Evolutionary conservation across 2,329 filamentous ascomycete genomes (phyloP), one percentile per base, ranked within the genome.

Genomic region (Ophiostoma ulmi): DNA sequence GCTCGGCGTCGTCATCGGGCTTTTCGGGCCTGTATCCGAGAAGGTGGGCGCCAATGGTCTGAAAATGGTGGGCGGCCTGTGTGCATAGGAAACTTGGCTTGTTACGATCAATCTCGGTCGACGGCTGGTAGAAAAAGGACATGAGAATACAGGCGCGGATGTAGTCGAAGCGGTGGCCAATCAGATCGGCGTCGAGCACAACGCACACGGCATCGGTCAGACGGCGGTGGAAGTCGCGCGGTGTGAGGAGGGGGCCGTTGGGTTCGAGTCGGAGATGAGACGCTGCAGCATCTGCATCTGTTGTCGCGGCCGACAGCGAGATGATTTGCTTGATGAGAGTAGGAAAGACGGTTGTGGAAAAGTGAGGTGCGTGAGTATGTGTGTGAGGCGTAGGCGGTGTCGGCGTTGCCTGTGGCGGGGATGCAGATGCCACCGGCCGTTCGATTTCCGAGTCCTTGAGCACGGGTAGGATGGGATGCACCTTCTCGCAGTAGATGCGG

Each of bases 61-160:
- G 83, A 55, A 84, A 81, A 70, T 88, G 85, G 69, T 88, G 86
- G 10, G 87, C 81, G 1, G 86, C 86, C 22, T 83, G 81, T 8
- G 81, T 82, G 38, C 83, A 84, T 2, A 88, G 77, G 38, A 86
- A 82, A 1, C 86, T 82, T 0, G 86, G 85, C 4, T 84, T 75
- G 73, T 88, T 85, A 13, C 84, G 82, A 73, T 88, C 86, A 44
- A 85, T 83, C 1, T 83, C 80, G 64, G 80, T 81, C 5, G 81
- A 81, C 0, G 85, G 85, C 72, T 89, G 86, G n/a, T 83, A 84
- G 74, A 87, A 88, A n/a, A 88, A 79, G 0, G 86, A 86, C 22
- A 88, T 76, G 67, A 88, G 81, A 36, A 83, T 80, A 7, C 87
- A 79, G 17, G 84, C 80, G 38, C 86, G 84, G 48, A 87, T 85